phyloP scores from a whole-genome alignment of 768 basidiomycete genomes.

The Peribolospora kevripleyi region DNA sequence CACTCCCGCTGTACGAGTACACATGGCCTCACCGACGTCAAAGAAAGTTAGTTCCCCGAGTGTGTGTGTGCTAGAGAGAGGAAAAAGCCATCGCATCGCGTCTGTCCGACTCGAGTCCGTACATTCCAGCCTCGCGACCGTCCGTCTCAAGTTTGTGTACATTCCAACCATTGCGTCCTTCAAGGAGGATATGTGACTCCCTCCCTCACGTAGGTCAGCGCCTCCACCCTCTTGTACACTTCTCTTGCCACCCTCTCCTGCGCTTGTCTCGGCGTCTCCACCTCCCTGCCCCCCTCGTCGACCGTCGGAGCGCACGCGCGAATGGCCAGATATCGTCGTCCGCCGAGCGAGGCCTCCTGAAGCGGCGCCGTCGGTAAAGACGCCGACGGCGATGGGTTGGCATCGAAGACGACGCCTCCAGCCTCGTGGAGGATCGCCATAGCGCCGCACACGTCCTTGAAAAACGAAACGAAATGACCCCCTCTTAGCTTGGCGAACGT shows the following conservation, averaged over 20 bases:
- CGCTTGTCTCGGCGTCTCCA: conserved; percentile 6
- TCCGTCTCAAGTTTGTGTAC: no score
- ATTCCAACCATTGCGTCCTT: no score
- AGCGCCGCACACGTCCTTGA: conserved; percentile 10
- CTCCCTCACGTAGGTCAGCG: conserved; percentile 4
- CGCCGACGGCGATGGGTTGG: neutral
- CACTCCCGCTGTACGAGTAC: no score
- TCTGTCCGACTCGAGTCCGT: no score
- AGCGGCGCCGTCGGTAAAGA: conserved; percentile 1
- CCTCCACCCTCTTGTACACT: conserved; percentile 8
- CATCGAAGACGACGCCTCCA: conserved; percentile 10
- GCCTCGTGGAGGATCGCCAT: conserved; percentile 7
- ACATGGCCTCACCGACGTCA: no score
- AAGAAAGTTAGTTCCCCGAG: no score
- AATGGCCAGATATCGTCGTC: conserved; percentile 12
- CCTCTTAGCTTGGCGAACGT: no score
- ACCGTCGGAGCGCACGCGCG: conserved; percentile 1
- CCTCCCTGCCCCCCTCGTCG: neutral
- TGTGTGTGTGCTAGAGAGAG: no score
- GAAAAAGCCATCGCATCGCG: no score
- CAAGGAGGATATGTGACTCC: no score
- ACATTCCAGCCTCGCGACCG: no score
- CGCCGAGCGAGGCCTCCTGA: conserved; percentile 10
- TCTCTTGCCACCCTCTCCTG: conserved; percentile 10
- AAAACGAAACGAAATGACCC: neutral